phyloP scores from a whole-genome alignment of 1,139 yeast genomes.

The Debaryomyces subglobosus region DNA sequence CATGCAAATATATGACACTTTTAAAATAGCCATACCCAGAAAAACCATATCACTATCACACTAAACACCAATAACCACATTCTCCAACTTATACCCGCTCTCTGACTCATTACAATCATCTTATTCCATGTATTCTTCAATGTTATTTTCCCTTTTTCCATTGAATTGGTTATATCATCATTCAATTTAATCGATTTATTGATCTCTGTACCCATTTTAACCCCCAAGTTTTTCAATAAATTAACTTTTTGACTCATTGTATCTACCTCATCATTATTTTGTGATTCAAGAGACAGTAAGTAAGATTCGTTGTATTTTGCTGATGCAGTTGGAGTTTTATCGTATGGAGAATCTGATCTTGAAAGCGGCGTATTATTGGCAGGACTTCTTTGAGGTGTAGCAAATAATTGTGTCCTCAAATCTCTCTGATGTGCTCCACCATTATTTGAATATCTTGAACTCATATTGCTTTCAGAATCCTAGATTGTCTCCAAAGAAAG shows the following conservation, averaged over 20 bases:
- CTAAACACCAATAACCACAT: slow-evolving; percentile 74
- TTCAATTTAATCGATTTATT: slow-evolving; percentile 69
- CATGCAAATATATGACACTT: neutral
- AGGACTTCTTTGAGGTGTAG: slow-evolving; percentile 26
- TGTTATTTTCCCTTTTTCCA: slow-evolving; percentile 48
- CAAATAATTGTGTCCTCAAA: slow-evolving; percentile 49
- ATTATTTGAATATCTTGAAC: slow-evolving; percentile 38
- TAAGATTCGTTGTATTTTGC: slow-evolving; percentile 58
- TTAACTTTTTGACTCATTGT: slow-evolving; percentile 71
- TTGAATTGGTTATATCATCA: slow-evolving; percentile 53
- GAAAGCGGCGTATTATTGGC: slow-evolving; percentile 30
- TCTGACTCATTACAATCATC: slow-evolving; percentile 81
- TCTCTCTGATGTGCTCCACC: slow-evolving; percentile 51
- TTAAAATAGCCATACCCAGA: slow-evolving; percentile 77
- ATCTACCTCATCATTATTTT: slow-evolving; percentile 76
- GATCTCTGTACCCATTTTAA: slow-evolving; percentile 83
- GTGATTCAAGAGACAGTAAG: slow-evolving; percentile 76
- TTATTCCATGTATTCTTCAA: slow-evolving; percentile 68
- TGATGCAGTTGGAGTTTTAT: slow-evolving; percentile 31
- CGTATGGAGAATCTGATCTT: slow-evolving; percentile 57
- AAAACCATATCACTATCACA: slow-evolving; percentile 66
- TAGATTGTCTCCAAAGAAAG: neutral
- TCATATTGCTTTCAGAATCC: slow-evolving; percentile 20
- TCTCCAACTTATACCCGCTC: slow-evolving; percentile 79
- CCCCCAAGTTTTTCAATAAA: slow-evolving; percentile 69